Base-by-base conservation (phyloP, 2,329 filamentous ascomycete species). In the Xylaria sp. region DNA sequence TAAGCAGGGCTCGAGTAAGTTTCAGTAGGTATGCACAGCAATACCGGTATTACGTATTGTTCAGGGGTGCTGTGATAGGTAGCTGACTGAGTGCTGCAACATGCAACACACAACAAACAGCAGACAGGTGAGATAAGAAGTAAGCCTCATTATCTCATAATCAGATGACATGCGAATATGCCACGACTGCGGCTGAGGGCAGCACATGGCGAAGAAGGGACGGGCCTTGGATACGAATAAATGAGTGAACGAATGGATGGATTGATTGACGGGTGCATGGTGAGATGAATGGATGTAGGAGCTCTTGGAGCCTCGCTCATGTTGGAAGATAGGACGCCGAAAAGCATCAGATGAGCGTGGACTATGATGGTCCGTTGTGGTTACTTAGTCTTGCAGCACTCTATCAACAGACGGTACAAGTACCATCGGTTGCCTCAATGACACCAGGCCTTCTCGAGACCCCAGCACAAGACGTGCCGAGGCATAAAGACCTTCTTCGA, bases 281-380 rank as follows among this genome's bases (percentile, higher is more conserved):
- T 32, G 27, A 30, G 56, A 45, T 47, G 47, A 36, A 47, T n/a
- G 68, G 62, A 83, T 85, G 81, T 85, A 72, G 84, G 83, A 82
- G 76, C 83, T 77, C 82, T 78, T 72, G 84, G 84, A 85, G 84
- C 84, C 84, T 81, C 83, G 82, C 82, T 82, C 80, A 79, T 79
- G 83, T 85, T 73, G 76, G 56, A 61, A 53, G 24, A 30, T 61
- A 48, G 63, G 55, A 65, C 61, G 64, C 64, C 74, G 73, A 68
- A 67, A 73, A 64, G 68, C 67, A 70, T 67, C 72, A 79, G 78
- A 82, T 81, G 78, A 83, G 78, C 83, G 78, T 75, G 84, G 84
- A 85, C 84, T 85, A 85, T 85, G 84, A 85, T 84, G 83, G 83
- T 80, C 83, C 84, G 65, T 61, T 64, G 50, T 76, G 78, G 45